Evolutionary conservation across 805 yeast genomes (phyloP), one percentile per base, ranked within the genome.

Genomic region (Komagataella kurtzmanii): DNA sequence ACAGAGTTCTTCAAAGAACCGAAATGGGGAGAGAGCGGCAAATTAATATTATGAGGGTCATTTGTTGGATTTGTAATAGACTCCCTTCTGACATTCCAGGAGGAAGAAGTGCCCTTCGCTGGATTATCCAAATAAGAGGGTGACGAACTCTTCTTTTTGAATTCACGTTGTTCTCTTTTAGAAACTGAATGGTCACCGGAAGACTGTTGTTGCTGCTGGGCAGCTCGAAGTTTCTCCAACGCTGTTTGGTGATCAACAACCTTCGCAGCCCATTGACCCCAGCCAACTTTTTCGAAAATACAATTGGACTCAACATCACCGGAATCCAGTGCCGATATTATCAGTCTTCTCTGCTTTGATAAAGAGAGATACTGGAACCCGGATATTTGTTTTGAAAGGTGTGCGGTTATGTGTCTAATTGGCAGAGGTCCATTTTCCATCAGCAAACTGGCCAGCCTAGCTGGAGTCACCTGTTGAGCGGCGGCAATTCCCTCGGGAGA

Each of bases 221-320:
- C 47, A 45, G 24, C 24, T 45, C 17, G 21, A 17, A 45, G 24
- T 14, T 24, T 17, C 6, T 21, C 24, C 23, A 21, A 21, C 7
- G 24, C 24, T n/a, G 47, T 45, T 45, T 45, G 30, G 17, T 21
- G 30, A n/a, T 45, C 47, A n/a, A 24, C 47, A 21, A 21, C 47
- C 14, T 81, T 75, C 2, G 90, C 95, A 21, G 85, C 85, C 98
- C 98, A 90, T 65, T 90, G 95, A 54, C 98, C 98, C 98, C 98
- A 90, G 19, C 97, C 97, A 36, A 90, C 88, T 68, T 90, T 90
- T 61, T 88, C 95, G 68, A 90, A 90, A 14, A 84, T 78, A 46
- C 85, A 82, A 53, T 76, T 74, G 52, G 79, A 82, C 46, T 65
- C 70, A 1, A 73, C 57, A 59, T 81, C 87, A 7, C 86, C 85